Evolutionary conservation across 441 rosid species (phyloP), one percentile per base, ranked within the genome.

Genomic region (Populus hybrid): DNA sequence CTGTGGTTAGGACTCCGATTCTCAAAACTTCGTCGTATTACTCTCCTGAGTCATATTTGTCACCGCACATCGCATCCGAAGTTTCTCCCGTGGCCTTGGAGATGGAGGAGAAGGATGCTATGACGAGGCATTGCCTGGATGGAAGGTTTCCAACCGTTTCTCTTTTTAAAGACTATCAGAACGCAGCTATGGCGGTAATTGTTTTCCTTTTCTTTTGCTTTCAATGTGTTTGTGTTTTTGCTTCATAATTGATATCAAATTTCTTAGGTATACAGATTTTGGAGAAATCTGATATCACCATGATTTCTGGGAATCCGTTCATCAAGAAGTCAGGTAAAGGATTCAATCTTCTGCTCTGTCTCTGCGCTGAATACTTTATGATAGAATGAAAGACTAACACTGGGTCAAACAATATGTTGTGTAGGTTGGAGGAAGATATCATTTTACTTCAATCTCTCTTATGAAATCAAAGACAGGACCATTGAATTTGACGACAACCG

Each of bases 371-470:
- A 38, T 38, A 7, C 33, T 36, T 23, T 9, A 64, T 64, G 28
- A 21, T 40, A n/a, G 36, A 69, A 35, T 20, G 74, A 63, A 74
- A 76, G 73, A 69, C 69, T 79, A 69, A 68, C 78, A 40, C 76
- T 26, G n/a, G 24, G 65, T 50, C n/a, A 20, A 21, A 71, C n/a
- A 20, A 24, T 72, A 75, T 72, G 70, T 74, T 82, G 16, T 73
- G 23, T 77, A 95, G 99, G 99, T 80, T 95, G 99, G 98, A 93
- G 99, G 89, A 93, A 95, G 80, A 92, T 92, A 69, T 91, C 98
- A 11, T 95, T 88, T 83, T 95, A 91, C 83, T 95, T 95, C 94
- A 92, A 92, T 69, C 78, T 93, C 67, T 93, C 99, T 20, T 95
- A 83, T 53, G 99, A 93, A 81, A 93, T 92, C 84, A 90, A 84